Percentiles rank a stretch among this genome's conserved stretches.
Conservation (phyloP, 371 early-diverging fungal genomes). For the Zychaea mexicana region DNA sequence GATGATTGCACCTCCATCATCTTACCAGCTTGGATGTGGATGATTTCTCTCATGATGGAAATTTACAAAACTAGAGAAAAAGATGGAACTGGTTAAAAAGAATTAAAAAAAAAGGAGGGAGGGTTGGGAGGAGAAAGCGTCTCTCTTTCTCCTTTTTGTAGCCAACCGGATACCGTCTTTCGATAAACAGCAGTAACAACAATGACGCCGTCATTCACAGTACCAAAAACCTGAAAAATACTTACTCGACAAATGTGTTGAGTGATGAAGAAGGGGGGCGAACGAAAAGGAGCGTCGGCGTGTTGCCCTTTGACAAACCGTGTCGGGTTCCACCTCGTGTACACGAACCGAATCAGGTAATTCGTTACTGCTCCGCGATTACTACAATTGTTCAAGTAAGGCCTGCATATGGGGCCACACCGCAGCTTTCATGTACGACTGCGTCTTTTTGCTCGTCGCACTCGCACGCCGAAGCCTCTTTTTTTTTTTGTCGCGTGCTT, state of each 20-base stretch:
- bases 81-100: too few species aligned
- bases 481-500: constrained; percentile 4
- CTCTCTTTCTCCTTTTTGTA: too few species aligned
- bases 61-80: too few species aligned
- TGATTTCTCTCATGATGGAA: constrained; percentile 33
- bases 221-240: too few species aligned
- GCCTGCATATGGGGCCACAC: too few species aligned
- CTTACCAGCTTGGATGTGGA: constrained; percentile 32
- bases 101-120: neutral
- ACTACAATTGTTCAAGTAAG: neutral
- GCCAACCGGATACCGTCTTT: too few species aligned
- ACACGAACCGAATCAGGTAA: constrained; percentile 4
- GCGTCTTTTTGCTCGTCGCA: too few species aligned
- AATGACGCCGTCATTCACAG: neutral
- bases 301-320: constrained; percentile 2
- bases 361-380: neutral
- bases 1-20: too few species aligned
- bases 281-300: constrained; percentile 4
- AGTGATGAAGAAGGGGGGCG: constrained; percentile 12
- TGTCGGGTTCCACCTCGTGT: constrained; percentile 5
- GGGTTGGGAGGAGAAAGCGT: too few species aligned
- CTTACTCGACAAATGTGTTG: neutral
- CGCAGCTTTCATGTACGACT: too few species aligned
- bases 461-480: too few species aligned
- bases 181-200: too few species aligned